Conservation (phyloP, 148 eudicot species). For the Rhododendron mucronatum region DNA sequence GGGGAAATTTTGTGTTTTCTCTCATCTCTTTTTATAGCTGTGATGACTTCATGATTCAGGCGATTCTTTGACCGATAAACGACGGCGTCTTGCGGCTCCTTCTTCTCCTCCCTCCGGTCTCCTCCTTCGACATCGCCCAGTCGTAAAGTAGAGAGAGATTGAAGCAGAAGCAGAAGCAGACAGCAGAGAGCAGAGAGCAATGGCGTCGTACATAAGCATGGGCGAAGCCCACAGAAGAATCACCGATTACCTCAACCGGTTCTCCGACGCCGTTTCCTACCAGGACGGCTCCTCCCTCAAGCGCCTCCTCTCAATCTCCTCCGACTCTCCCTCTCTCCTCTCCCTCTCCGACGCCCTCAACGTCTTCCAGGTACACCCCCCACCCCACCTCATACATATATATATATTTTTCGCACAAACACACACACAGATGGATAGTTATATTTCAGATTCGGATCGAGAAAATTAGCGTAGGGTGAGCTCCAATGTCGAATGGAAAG, state of each 20-base stretch:
- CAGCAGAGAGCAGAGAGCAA: constrained; percentile 8
- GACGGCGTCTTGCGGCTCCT: too few species aligned
- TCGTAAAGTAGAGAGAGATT: background rate
- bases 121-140: too few species aligned
- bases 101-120: too few species aligned
- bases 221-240: constrained; percentile 92
- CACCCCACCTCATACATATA: background rate
- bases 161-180: background rate
- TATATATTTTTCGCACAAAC: background rate
- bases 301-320: constrained; percentile 66
- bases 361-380: constrained; percentile 55
- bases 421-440: too few species aligned
- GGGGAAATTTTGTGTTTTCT: too few species aligned
- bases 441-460: background rate
- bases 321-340: constrained; percentile 48
- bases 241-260: constrained; percentile 57
- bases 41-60: too few species aligned
- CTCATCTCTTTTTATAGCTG: too few species aligned
- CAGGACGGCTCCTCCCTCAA: constrained; percentile 71
- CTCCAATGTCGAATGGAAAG: background rate
- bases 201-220: constrained; percentile 89
- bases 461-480: background rate
- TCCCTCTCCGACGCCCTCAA: constrained; percentile 84
- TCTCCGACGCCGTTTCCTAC: constrained; percentile 60
- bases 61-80: too few species aligned